These are phyloP conservation scores for Peltaster fructicola DNA, from an alignment of 2,329 filamentous ascomycete genomes.

Conservation along the genomic window DNA sequence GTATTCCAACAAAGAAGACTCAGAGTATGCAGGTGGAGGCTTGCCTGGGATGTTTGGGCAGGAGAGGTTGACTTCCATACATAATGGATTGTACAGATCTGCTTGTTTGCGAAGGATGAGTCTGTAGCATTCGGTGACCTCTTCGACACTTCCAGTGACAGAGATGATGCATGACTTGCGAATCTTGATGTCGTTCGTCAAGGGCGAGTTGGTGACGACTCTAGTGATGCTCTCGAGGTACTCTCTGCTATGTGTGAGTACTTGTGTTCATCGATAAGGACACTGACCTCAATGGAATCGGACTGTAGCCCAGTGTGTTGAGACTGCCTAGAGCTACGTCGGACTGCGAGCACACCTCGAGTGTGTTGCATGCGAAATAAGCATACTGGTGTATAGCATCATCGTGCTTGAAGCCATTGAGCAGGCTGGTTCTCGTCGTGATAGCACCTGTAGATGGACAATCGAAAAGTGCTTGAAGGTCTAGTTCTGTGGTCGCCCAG, in stretches of 20 bases:
- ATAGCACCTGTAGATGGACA: constrained; percentile 51
- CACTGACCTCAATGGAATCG: constrained; percentile 37
- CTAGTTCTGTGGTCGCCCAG: constrained; percentile 50
- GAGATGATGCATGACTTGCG: constrained; percentile 50
- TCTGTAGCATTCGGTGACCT: constrained; percentile 40
- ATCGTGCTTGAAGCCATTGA: constrained; percentile 48
- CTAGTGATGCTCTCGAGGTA: constrained; percentile 40
- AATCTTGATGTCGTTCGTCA: constrained; percentile 5
- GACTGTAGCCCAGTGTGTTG: constrained; percentile 62
- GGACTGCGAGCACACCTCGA: constrained; percentile 6
- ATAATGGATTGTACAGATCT: constrained; percentile 31
- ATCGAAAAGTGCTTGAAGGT: constrained; percentile 44
- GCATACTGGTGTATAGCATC: constrained; percentile 42
- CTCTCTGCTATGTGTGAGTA: too few relatives aligned
- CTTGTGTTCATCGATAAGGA: too few relatives aligned
- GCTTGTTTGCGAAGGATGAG: constrained; percentile 25
- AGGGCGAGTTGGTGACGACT: constrained; percentile 7
- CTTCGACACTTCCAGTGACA: constrained; percentile 45
- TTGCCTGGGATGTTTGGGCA: constrained; percentile 56
- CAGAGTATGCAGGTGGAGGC: constrained; percentile 54
- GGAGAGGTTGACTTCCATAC: constrained; percentile 61
- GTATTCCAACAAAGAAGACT: constrained; percentile 34
- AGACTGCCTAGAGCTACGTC: constrained; percentile 20
- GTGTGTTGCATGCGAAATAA: constrained; percentile 39
- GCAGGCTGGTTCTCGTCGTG: constrained; percentile 53